Percentiles rank a stretch among this genome's conserved stretches.
Conservation (phyloP, 306 rosid genomes). For the Crataegus laevigata region DNA sequence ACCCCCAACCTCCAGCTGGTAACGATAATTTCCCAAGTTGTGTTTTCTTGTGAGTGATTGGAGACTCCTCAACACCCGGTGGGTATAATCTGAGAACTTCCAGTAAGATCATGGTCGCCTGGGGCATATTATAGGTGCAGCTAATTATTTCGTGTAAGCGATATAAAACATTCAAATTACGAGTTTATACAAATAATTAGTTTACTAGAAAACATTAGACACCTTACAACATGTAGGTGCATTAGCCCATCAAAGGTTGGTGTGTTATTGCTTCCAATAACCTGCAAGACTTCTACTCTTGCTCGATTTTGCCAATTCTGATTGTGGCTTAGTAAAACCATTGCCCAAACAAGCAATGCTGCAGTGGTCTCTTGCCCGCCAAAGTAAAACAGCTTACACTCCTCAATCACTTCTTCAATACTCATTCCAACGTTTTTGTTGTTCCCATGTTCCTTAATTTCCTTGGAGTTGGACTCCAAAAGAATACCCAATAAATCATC, state of each 20-base stretch:
- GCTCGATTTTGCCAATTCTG: conserved; percentile 49
- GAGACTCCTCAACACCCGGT: neutral
- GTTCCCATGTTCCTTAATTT: conserved; percentile 19
- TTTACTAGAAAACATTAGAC: neutral
- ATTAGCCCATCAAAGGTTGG: conserved; percentile 27
- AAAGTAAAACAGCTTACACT: conserved; percentile 22
- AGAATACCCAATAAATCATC: conserved; percentile 35
- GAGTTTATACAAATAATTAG: too few species aligned
- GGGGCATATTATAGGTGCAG: neutral
- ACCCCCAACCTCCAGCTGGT: conserved; percentile 43
- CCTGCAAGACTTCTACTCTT: conserved; percentile 2
- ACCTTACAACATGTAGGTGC: conserved; percentile 37
- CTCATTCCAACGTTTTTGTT: conserved; percentile 33
- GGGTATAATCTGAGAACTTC: conserved; percentile 58
- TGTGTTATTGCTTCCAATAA: conserved; percentile 22
- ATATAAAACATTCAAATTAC: too few species aligned
- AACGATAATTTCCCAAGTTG: conserved; percentile 13
- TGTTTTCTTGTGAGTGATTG: neutral
- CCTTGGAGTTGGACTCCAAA: conserved; percentile 30
- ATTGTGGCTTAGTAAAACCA: conserved; percentile 24
- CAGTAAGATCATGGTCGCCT: conserved; percentile 43
- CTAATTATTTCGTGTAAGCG: too few species aligned
- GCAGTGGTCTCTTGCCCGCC: conserved; percentile 54
- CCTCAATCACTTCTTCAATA: conserved; percentile 14
- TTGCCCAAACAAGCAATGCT: conserved; percentile 31